Percentiles rank a stretch among this genome's conserved stretches.
Conservation (phyloP, 192 early-diverging fungal genomes). For the Coemansia sp. region DNA sequence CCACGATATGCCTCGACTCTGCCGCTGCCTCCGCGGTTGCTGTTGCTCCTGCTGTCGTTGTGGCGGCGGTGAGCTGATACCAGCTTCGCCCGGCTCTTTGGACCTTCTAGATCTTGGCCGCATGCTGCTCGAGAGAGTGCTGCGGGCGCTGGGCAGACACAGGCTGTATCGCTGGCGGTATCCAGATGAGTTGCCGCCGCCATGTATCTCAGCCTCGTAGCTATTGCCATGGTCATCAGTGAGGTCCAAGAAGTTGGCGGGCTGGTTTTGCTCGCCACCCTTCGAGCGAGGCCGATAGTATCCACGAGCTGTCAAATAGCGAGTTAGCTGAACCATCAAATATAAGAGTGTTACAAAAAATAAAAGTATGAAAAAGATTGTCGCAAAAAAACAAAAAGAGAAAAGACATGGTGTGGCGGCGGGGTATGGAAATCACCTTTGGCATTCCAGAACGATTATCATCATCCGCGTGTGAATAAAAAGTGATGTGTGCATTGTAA, state of each 20-base stretch:
- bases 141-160: constrained; percentile 14
- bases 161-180: constrained; percentile 8
- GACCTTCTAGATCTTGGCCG: background rate
- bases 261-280: background rate
- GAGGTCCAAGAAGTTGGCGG: constrained; percentile 43
- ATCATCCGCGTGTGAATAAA: background rate
- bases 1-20: constrained; percentile 36
- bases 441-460: background rate
- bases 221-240: constrained; percentile 10
- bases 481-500: background rate
- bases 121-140: background rate
- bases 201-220: background rate
- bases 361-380: background rate
- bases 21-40: background rate
- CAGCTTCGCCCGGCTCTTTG: background rate
- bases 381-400: background rate
- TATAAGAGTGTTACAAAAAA: background rate
- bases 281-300: background rate
- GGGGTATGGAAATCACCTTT: background rate
- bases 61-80: background rate
- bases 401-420: background rate
- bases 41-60: background rate
- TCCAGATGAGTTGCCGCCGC: background rate
- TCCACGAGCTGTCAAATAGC: background rate
- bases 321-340: background rate